Evolutionary conservation across 352 stramenopile genomes (phyloP), one percentile per base, ranked within the genome.

Genomic region (Hyaloperonospora arabidopsidis): DNA sequence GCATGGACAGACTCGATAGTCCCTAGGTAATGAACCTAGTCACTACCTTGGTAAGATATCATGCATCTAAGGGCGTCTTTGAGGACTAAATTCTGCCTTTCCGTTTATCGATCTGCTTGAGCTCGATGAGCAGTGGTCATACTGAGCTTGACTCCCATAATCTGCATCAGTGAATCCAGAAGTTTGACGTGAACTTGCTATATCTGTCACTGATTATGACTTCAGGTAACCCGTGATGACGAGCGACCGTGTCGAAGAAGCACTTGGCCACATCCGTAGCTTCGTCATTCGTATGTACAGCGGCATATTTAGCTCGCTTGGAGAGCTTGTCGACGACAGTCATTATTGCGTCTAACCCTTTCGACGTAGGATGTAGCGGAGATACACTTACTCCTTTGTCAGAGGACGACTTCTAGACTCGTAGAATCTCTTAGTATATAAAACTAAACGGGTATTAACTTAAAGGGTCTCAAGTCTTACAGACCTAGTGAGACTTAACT

Each of bases 1-100:
- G 49, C 21, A 15, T 63, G 57, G 11, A 25, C 57, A 45, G 59
- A 63, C 36, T 58, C 22, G 15, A 52, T 56, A 6, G 44, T 44
- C 19, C 38, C 38, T 11, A 44, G 15, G 10, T 17, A 2, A n/a
- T 32, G n/a, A 5, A 41, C 14, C 54, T 40, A 61, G 32, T 61
- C 36, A 52, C 39, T 44, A 8, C 15, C 38, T 11, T 44, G 38
- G 15, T 19, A 44, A 12, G 38, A 44, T 44, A 44, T 8, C 8
- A 45, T 25, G 25, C 54, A 55, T 19, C 54, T 25, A 5, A 61
- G 46, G 17, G 15, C 43, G 40, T 56, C 47, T 21, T 56, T 46
- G 5, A 56, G 5, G 1, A 40, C 52, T 43, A 46, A 15, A 29
- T 48, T 48, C 10, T 50, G 45, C 13, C 45, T 36, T 54, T 54